A percentile compares a stretch with the other conserved stretches of the same genome.
These are phyloP conservation scores for Spongispora temasekensis DNA, from an alignment of 1,284 basidiomycete species.

Conservation along the genomic window DNA sequence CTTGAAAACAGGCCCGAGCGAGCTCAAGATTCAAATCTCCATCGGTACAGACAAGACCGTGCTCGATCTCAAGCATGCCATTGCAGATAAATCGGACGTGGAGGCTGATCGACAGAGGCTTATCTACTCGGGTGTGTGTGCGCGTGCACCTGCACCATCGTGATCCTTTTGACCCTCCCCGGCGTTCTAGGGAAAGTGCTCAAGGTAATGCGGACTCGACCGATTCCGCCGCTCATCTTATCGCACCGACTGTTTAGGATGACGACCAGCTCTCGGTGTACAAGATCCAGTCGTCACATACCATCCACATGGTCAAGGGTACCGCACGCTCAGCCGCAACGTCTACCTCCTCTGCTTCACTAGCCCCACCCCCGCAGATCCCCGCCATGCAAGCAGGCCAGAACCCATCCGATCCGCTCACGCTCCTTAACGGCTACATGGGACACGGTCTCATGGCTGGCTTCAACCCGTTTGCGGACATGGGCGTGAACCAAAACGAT, in stretches of 20 bases:
- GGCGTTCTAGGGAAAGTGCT: slow-evolving; percentile 61
- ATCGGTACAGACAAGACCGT: slow-evolving; percentile 50
- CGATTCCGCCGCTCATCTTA: slow-evolving; percentile 6
- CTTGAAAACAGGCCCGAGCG: slow-evolving; percentile 66
- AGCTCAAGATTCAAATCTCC: slow-evolving; percentile 85
- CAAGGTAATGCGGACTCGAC: slow-evolving; percentile 47
- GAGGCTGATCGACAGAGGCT: slow-evolving; percentile 81
- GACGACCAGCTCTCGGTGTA: slow-evolving; percentile 81
- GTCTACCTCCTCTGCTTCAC: slow-evolving; percentile 27
- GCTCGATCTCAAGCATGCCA: slow-evolving; percentile 72
- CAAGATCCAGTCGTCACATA: slow-evolving; percentile 87
- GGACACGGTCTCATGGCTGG: slow-evolving; percentile 76
- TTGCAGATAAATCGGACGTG: slow-evolving; percentile 83
- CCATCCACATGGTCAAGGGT: slow-evolving; percentile 94
- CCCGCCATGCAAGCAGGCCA: slow-evolving; percentile 84
- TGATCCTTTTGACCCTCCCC: not conserved
- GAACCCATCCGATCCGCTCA: slow-evolving; percentile 78
- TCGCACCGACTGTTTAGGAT: slow-evolving; percentile 62
- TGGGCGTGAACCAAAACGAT: slow-evolving; percentile 85
- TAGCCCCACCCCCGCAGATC: slow-evolving; percentile 54
- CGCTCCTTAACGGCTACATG: slow-evolving; percentile 68
- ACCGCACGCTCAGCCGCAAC: slow-evolving; percentile 53
- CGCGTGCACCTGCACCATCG: not conserved
- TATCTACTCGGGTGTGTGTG: slow-evolving; percentile 78
- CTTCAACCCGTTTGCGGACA: slow-evolving; percentile 85